Conservation (phyloP, 768 basidiomycete species). For the Chalciporus pseudorubinellus region DNA sequence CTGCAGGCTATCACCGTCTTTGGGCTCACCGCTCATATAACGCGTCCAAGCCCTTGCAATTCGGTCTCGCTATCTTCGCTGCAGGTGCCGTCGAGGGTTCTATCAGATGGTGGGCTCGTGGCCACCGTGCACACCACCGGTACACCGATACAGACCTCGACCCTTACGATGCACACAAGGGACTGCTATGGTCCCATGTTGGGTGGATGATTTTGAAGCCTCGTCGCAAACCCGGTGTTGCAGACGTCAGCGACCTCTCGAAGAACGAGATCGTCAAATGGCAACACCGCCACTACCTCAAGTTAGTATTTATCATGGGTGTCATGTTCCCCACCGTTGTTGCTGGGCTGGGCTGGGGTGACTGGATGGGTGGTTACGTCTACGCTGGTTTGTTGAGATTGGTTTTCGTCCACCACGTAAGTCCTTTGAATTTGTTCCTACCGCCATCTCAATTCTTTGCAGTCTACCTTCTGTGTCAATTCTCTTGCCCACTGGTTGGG, state of each 20-base stretch:
- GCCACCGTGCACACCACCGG: slow-evolving; percentile 95
- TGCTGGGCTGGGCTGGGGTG: slow-evolving; percentile 81
- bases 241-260: slow-evolving; percentile 83
- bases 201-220: slow-evolving; percentile 96
- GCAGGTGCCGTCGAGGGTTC: slow-evolving; percentile 95
- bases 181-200: slow-evolving; percentile 82
- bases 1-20: slow-evolving; percentile 93
- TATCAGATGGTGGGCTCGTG: slow-evolving; percentile 98
- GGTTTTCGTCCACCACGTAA: slow-evolving; percentile 83
- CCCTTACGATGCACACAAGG: slow-evolving; percentile 91
- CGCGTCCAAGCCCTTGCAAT: slow-evolving; percentile 82
- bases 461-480: slow-evolving; percentile 97
- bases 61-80: slow-evolving; percentile 77
- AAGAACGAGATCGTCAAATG: slow-evolving; percentile 79
- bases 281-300: slow-evolving; percentile 83
- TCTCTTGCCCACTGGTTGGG: slow-evolving; percentile 97
- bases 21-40: slow-evolving; percentile 98
- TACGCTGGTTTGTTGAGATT: slow-evolving; percentile 80
- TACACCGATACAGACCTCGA: slow-evolving; percentile 98
- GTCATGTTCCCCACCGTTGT: slow-evolving; percentile 74
- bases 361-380: slow-evolving; percentile 81
- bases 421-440: slow-evolving; percentile 27
- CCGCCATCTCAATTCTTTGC: not conserved
- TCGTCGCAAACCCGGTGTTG: slow-evolving; percentile 82
- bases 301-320: slow-evolving; percentile 66